Base-by-base conservation (phyloP, 768 basidiomycete species). In the Leucocoprinus birnbaumii region DNA sequence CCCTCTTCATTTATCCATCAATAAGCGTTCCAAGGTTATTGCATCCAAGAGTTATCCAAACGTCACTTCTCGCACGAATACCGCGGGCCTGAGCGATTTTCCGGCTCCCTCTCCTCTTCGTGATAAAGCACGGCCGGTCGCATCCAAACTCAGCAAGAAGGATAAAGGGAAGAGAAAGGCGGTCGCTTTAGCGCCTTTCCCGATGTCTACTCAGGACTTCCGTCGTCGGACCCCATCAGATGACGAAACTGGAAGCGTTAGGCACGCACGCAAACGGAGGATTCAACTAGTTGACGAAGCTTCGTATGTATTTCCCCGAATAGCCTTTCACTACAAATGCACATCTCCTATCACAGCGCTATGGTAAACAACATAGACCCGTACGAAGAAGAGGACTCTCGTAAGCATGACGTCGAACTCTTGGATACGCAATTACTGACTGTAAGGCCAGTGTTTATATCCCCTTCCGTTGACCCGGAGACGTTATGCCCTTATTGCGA, bases 401-500 rank as follows among this genome's bases (percentile, higher is more conserved):
- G 78, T 80, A 68, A 59, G 75, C 57, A 26, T 56, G 38, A 26
- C 19, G 47, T 37, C 24, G 31, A 25, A 21, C 21, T 21, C n/a
- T 31, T 51, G 19, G 34, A 19, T 18, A 31, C 24, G 27, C 14
- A 56, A 25, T 55, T 51, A 48, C 56, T 43, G 22, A 34, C 13
- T 18, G 24, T 25, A 21, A 25, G 43, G 40, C 50, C 57, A 87
- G 84, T 85, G 42, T 78, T 81, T 9, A 66, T 82, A 24, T 74
- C 77, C 34, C 71, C 78, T 2, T 59, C 66, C 18, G 70, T 75
- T 5, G 89, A 93, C 60, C 89, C 89, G 10, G 75, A 73, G 5
- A 84, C 75, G 1, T 69, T 92, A 2, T 94, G 91, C 63, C 90
- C 91, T 0, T 94, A 86, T 66, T 94, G 91, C 59, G 91, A 94